These are phyloP conservation scores for Sergeia podlipaevii DNA, from an alignment of 208 protist genomes.

Conservation along the genomic window DNA sequence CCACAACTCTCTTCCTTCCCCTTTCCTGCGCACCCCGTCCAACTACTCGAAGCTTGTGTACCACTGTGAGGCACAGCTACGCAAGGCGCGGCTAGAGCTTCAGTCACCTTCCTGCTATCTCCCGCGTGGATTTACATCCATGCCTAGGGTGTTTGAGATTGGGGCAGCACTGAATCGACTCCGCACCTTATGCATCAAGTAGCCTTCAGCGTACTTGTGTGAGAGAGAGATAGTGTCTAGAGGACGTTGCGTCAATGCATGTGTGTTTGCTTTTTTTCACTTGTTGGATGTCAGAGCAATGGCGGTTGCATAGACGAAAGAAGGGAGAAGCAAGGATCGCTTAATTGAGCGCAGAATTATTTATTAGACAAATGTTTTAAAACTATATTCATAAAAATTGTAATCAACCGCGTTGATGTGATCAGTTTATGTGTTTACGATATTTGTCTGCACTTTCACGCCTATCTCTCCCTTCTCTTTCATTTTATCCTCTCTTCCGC, in stretches of 20 bases:
- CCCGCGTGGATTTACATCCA: constrained; percentile 62
- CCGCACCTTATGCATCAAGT: constrained; percentile 40
- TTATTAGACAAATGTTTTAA: too few species aligned
- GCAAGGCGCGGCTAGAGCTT: constrained; percentile 47
- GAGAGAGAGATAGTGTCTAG: neutral
- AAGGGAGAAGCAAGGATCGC: too few species aligned
- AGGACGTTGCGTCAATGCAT: too few species aligned
- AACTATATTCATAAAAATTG: too few species aligned
- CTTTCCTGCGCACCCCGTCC: constrained; percentile 4
- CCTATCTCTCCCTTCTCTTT: too few species aligned
- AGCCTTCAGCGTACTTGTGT: constrained; percentile 14
- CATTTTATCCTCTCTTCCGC: too few species aligned
- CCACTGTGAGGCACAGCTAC: constrained; percentile 34
- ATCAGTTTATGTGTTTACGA: too few species aligned
- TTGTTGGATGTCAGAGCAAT: too few species aligned
- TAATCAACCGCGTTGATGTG: too few species aligned
- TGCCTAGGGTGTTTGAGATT: constrained; percentile 80
- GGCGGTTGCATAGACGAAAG: too few species aligned
- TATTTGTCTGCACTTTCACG: too few species aligned
- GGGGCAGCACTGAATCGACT: constrained; percentile 89
- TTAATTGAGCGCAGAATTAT: too few species aligned
- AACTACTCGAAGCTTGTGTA: constrained; percentile 25
- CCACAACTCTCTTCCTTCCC: constrained; percentile 1
- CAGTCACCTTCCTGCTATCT: constrained; percentile 59
- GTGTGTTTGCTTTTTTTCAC: constrained; percentile 3